These are phyloP conservation scores for Saturnispora bothae DNA, from an alignment of 805 yeast species.

Conservation along the genomic window DNA sequence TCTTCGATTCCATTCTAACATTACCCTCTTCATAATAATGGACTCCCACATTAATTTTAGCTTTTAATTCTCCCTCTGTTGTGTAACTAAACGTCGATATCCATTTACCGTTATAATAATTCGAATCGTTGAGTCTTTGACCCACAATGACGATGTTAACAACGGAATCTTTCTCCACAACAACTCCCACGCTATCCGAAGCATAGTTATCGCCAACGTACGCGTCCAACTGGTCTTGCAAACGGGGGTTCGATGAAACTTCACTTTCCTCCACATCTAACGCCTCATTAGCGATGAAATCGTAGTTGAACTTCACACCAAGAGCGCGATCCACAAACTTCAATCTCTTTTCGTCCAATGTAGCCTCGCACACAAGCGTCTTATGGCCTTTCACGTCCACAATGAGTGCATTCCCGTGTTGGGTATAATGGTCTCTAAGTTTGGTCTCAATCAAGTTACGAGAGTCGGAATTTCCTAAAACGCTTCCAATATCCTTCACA, in stretches of 20 bases:
- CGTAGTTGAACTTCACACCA: conserved; percentile 45
- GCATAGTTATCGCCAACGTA: conserved; percentile 66
- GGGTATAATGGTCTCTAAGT: conserved; percentile 19
- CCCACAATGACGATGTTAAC: conserved; percentile 50
- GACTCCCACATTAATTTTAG: conserved; percentile 56
- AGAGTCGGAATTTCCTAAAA: conserved; percentile 20
- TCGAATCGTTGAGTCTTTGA: conserved; percentile 58
- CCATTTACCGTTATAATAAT: conserved; percentile 90
- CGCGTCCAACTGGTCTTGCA: conserved; percentile 25
- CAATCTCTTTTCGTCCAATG: conserved; percentile 30
- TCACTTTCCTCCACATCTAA: conserved; percentile 33
- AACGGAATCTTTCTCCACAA: conserved; percentile 33
- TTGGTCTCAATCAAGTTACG: conserved; percentile 19
- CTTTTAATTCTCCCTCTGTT: conserved; percentile 30
- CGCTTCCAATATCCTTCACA: conserved; percentile 21
- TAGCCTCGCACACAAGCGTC: conserved; percentile 38
- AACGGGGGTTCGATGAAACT: conserved; percentile 27
- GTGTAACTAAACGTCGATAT: conserved; percentile 49
- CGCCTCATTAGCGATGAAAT: conserved; percentile 33
- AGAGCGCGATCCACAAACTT: conserved; percentile 46
- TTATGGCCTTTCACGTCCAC: conserved; percentile 21
- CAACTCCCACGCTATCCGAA: conserved; percentile 35
- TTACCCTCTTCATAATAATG: conserved; percentile 97
- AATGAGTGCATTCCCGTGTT: conserved; percentile 22
- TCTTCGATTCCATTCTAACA: conserved; percentile 57